phyloP scores from a whole-genome alignment of 2,329 filamentous ascomycete species.

The Geosmithia morbida region DNA sequence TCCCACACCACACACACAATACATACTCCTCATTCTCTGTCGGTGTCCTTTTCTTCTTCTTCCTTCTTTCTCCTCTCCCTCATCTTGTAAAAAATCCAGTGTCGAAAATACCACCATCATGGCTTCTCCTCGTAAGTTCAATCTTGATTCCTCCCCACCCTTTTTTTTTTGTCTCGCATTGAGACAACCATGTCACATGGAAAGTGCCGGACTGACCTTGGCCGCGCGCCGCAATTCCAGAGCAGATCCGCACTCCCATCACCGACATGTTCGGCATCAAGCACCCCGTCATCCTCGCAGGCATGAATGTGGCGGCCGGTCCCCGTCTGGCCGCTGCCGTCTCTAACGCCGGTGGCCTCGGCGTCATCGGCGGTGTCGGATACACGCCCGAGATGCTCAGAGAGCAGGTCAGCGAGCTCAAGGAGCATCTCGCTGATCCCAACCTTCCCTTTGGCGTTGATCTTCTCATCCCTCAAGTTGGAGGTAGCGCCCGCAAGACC shows the following conservation, averaged over 20 bases:
- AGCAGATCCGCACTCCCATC: slow-evolving; percentile 67
- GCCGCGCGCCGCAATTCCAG: slow-evolving; percentile 8
- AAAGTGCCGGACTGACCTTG: background rate
- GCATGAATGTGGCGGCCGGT: slow-evolving; percentile 98
- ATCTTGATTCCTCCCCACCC: background rate
- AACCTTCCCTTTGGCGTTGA: slow-evolving; percentile 93
- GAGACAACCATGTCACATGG: background rate
- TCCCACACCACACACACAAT: slow-evolving; percentile 2
- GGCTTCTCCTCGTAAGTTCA: slow-evolving; percentile 8
- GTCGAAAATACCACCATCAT: slow-evolving; percentile 1
- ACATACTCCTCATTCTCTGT: background rate
- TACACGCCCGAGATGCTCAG: slow-evolving; percentile 96
- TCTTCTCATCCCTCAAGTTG: slow-evolving; percentile 84
- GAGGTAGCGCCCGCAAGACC: slow-evolving; percentile 86
- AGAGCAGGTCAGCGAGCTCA: slow-evolving; percentile 90
- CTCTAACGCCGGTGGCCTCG: slow-evolving; percentile 89
- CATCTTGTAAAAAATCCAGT: too few species aligned
- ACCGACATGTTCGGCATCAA: slow-evolving; percentile 98
- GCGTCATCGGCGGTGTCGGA: slow-evolving; percentile 88
- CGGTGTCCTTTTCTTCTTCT: slow-evolving; percentile 4
- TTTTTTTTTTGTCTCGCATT: too few species aligned
- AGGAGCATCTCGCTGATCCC: slow-evolving; percentile 77
- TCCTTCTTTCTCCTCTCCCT: background rate
- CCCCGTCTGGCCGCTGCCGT: slow-evolving; percentile 94
- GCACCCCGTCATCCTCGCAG: slow-evolving; percentile 87